These are phyloP conservation scores for Pugionium dolabratum DNA, from an alignment of 345 rosid genomes.

Conservation along the genomic window DNA sequence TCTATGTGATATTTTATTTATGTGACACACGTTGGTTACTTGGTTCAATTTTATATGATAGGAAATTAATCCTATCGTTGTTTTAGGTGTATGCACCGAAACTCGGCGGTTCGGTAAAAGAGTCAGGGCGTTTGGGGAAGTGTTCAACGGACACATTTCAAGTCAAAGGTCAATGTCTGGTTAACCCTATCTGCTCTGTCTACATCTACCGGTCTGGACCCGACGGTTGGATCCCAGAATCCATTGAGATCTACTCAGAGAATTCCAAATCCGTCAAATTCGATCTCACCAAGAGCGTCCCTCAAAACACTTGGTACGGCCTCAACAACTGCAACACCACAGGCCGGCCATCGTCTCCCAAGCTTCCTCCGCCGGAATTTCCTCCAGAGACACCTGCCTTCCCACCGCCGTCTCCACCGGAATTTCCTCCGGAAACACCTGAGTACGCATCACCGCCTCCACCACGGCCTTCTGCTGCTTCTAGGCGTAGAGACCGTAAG, in stretches of 20 bases:
- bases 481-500: slow-evolving; percentile 4
- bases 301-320: slow-evolving; percentile 62
- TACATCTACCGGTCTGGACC: slow-evolving; percentile 54
- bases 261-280: slow-evolving; percentile 48
- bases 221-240: slow-evolving; percentile 76
- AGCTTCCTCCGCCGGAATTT: slow-evolving; percentile 9
- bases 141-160: slow-evolving; percentile 70
- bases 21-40: no score
- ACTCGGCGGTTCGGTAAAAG: slow-evolving; percentile 52
- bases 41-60: no score
- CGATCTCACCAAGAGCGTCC: slow-evolving; percentile 51
- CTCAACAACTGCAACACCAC: slow-evolving; percentile 49
- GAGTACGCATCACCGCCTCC: slow-evolving; percentile 23
- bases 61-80: no score
- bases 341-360: slow-evolving; percentile 22
- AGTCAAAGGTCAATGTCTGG: slow-evolving; percentile 60
- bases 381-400: no score
- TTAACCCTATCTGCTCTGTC: slow-evolving; percentile 55
- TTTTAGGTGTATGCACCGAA: slow-evolving; percentile 61
- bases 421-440: slow-evolving; percentile 28
- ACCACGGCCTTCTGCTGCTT: slow-evolving; percentile 31
- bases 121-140: slow-evolving; percentile 54
- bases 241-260: slow-evolving; percentile 50
- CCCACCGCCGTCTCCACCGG: no score
- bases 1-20: no score